Conservation (phyloP, 225 moss, liverwort and hornwort genomes). For the Sphagnum tenellum region DNA sequence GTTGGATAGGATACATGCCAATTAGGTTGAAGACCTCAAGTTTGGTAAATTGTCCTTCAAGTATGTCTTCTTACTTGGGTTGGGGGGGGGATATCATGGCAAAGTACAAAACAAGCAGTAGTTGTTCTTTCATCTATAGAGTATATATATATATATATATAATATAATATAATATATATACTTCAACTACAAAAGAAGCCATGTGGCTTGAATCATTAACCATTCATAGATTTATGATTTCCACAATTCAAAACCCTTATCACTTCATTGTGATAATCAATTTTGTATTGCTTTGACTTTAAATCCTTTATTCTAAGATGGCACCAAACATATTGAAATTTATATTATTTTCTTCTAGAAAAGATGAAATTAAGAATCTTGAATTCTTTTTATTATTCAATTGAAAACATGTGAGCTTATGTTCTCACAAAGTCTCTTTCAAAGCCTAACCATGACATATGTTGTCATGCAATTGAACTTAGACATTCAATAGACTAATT, state of each 20-base stretch:
- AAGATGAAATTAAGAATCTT: slow-evolving; percentile 1
- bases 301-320: slow-evolving; percentile 1
- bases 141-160: neutral
- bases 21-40: slow-evolving; percentile 1
- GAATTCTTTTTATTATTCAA: neutral
- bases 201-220: neutral
- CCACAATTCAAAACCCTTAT: neutral
- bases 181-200: neutral
- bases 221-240: neutral
- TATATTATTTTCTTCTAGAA: slow-evolving; percentile 2
- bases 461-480: neutral
- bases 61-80: slow-evolving; percentile 2
- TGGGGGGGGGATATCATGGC: slow-evolving; percentile 1
- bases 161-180: no score
- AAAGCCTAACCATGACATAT: neutral
- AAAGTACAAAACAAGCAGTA: neutral
- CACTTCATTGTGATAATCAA: slow-evolving; percentile 4
- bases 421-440: slow-evolving; percentile 3
- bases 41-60: neutral
- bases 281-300: neutral
- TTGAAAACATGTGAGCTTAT: slow-evolving; percentile 1
- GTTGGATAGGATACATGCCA: neutral
- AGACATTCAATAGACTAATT: no score
- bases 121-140: neutral
- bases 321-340: slow-evolving; percentile 3